Conservation (phyloP, 345 rosid species). For the Eucalyptus guilfoylei region DNA sequence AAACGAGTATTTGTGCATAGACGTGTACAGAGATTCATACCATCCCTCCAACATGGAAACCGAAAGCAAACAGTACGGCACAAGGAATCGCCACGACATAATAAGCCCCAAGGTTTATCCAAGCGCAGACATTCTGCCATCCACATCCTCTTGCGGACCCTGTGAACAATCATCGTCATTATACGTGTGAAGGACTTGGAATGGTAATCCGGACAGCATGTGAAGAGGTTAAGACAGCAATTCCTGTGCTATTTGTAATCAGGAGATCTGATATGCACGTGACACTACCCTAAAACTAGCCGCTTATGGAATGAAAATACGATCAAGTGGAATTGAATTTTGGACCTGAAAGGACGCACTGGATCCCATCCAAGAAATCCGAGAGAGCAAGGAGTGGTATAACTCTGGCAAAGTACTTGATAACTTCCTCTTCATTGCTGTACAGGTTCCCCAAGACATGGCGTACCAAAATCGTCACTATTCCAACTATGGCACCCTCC, state of each 20-base stretch:
- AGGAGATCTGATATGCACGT: neutral
- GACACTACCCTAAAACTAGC: neutral
- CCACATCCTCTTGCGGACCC: slow-evolving; percentile 47
- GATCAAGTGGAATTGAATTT: neutral
- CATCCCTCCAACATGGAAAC: slow-evolving; percentile 27
- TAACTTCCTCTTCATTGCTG: slow-evolving; percentile 5
- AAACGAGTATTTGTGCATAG: neutral
- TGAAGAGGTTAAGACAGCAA: neutral
- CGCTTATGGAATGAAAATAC: neutral
- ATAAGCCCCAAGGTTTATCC: slow-evolving; percentile 13
- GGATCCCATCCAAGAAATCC: slow-evolving; percentile 5
- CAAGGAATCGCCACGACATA: slow-evolving; percentile 35
- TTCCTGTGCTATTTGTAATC: neutral
- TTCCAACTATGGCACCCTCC: neutral
- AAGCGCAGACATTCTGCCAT: slow-evolving; percentile 36
- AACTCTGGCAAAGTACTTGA: neutral
- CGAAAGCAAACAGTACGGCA: slow-evolving; percentile 26
- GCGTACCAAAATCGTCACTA: neutral
- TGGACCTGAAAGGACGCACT: slow-evolving; percentile 18
- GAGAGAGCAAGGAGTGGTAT: slow-evolving; percentile 2
- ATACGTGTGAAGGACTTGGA: neutral
- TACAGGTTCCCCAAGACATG: slow-evolving; percentile 5
- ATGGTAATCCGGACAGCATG: neutral
- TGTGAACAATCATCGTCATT: neutral
- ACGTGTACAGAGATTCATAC: neutral